Percentiles rank a stretch among this genome's conserved stretches.
phyloP scores from a whole-genome alignment of 192 early-diverging fungal genomes.

The Chytriomyces sp. region DNA sequence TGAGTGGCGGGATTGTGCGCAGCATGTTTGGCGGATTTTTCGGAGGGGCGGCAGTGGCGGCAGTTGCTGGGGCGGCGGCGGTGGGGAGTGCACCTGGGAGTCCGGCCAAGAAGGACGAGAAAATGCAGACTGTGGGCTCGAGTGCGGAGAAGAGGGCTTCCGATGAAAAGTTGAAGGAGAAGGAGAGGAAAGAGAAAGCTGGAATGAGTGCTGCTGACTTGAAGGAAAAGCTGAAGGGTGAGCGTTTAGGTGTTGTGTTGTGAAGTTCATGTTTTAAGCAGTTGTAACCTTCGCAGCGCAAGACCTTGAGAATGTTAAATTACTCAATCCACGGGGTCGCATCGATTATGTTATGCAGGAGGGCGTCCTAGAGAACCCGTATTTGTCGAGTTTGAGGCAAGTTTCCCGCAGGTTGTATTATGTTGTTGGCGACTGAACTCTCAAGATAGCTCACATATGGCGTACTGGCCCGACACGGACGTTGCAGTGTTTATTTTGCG shows the following conservation, averaged over 20 bases:
- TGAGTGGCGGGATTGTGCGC: slow-evolving; percentile 68
- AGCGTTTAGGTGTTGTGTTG: not conserved
- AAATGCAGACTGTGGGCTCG: not conserved
- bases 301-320: slow-evolving; percentile 32
- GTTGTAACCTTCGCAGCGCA: not conserved
- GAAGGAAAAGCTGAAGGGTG: not conserved
- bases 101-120: not conserved
- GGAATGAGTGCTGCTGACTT: not conserved
- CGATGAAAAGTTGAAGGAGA: not conserved
- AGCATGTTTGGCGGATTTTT: slow-evolving; percentile 65
- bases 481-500: slow-evolving; percentile 62
- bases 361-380: slow-evolving; percentile 71
- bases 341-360: slow-evolving; percentile 70
- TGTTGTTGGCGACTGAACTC: too few species aligned
- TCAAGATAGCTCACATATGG: slow-evolving; percentile 60
- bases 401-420: not conserved
- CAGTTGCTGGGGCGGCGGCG: not conserved
- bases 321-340: slow-evolving; percentile 59
- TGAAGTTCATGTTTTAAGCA: not conserved
- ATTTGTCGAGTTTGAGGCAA: slow-evolving; percentile 59
- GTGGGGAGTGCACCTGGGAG: slow-evolving; percentile 6
- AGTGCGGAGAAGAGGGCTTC: not conserved
- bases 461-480: slow-evolving; percentile 70
- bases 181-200: slow-evolving; percentile 7
- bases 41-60: slow-evolving; percentile 12